These are phyloP conservation scores for Leccinum rimulosum DNA, from an alignment of 768 basidiomycete genomes.

Conservation along the genomic window DNA sequence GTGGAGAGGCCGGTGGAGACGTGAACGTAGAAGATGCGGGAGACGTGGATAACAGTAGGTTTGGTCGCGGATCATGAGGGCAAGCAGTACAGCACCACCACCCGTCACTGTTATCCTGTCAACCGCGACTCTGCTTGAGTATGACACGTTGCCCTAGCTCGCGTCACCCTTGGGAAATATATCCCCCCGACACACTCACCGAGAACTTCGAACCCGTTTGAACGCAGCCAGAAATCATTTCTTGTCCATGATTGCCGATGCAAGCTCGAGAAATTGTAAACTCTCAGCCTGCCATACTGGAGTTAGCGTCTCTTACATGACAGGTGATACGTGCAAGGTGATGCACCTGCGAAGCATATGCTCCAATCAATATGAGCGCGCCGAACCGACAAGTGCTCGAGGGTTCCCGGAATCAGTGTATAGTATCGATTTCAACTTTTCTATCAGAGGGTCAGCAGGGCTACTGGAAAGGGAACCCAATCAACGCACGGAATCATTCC, in stretches of 20 bases:
- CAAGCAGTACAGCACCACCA: too few relatives aligned
- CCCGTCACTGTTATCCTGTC: too few relatives aligned
- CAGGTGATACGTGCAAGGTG: not conserved
- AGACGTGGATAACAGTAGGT: too few relatives aligned
- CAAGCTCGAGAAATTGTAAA: slow-evolving; percentile 86
- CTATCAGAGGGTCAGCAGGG: too few relatives aligned
- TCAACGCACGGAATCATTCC: too few relatives aligned
- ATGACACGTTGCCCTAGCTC: too few relatives aligned
- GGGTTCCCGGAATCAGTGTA: too few relatives aligned
- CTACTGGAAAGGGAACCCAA: too few relatives aligned
- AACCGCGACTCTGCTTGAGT: too few relatives aligned
- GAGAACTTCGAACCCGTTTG: slow-evolving; percentile 72
- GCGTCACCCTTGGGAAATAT: slow-evolving; percentile 80
- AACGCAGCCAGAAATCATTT: slow-evolving; percentile 76
- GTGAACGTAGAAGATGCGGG: too few relatives aligned
- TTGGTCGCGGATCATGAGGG: slow-evolving; percentile 24
- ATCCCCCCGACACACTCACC: slow-evolving; percentile 85
- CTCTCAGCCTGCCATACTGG: slow-evolving; percentile 55
- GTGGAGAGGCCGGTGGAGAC: too few relatives aligned
- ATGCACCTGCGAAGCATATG: slow-evolving; percentile 41
- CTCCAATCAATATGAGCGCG: slow-evolving; percentile 60
- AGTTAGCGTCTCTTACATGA: not conserved
- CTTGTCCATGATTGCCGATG: slow-evolving; percentile 41
- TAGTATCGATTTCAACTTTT: too few relatives aligned
- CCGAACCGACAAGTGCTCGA: slow-evolving; percentile 79